Evolutionary conservation across 345 rosid species (phyloP), one percentile per base, ranked within the genome.

Genomic region (Melaleuca quinquenervia): DNA sequence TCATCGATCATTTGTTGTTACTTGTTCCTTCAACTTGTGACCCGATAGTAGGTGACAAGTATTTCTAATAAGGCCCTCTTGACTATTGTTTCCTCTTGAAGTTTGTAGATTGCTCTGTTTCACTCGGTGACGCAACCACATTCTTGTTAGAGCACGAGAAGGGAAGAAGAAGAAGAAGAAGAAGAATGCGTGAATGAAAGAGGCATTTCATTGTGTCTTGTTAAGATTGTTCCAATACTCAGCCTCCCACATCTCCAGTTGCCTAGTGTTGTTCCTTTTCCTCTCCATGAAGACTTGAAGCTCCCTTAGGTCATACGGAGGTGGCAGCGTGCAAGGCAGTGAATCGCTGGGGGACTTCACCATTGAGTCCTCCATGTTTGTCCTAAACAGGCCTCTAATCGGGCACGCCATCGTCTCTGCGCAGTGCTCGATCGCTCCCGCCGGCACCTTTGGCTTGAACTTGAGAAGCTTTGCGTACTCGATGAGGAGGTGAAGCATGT

Each of bases 331-430:
- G 91, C 94, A 93, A 9, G 93, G 87, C 27, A 41, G 85, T 49
- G 83, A 78, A 7, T 80, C 51, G 26, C 87, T 88, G 6, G 96
- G 93, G 83, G 87, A 64, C 88, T 24, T 58, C 84, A 92, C 89
- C 88, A 91, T 18, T 48, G 94, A 90, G 29, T 92, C 89, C 5
- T 82, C 85, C 93, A 93, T 89, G 78, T 49, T 86, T 87, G 52
- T 50, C 87, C 87, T 91, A 58, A 83, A 52, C 13, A 22, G 76
- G 6, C 90, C 90, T 11, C 83, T 76, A 24, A 48, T n/a, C 4
- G 90, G 82, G 82, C 93, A 91, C 8, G 90, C 90, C 93, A 90
- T 88, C 80, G 84, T 76, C 88, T 93, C 94, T 8, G 94, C 18
- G 50, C 95, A 91, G 27, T 90, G 32, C 88, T 90, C 92, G 3